These are phyloP conservation scores for Lodderomyces oxycetoniae DNA, from an alignment of 1,139 yeast genomes.

Conservation along the genomic window DNA sequence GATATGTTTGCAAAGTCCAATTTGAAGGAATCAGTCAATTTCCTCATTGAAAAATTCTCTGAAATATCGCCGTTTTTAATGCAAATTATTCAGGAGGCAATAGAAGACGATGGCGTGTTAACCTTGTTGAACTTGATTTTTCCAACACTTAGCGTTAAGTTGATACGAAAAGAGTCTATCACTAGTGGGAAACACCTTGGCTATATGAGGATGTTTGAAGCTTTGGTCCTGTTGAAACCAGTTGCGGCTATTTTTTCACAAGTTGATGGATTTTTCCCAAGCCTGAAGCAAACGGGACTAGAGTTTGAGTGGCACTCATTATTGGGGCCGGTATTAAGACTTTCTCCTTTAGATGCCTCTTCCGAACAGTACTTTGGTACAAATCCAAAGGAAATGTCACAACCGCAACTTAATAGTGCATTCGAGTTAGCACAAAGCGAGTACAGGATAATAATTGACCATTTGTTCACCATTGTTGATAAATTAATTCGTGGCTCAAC, in stretches of 20 bases:
- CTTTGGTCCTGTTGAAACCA: conserved; percentile 55
- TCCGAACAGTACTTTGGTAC: conserved; percentile 46
- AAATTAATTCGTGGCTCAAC: conserved; percentile 74
- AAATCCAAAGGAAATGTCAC: conserved; percentile 32
- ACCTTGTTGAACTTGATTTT: conserved; percentile 58
- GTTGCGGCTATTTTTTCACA: conserved; percentile 60
- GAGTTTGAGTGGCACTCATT: conserved; percentile 59
- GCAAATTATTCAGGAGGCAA: conserved; percentile 54
- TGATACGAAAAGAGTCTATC: conserved; percentile 33
- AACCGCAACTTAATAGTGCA: conserved; percentile 40
- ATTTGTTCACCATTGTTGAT: conserved; percentile 66
- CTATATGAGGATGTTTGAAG: conserved; percentile 51
- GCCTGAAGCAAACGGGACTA: conserved; percentile 36
- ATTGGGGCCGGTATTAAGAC: conserved; percentile 70
- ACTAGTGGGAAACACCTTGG: conserved; percentile 40
- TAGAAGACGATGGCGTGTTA: conserved; percentile 59
- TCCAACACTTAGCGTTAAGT: conserved; percentile 37
- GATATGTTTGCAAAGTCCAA: conserved; percentile 55
- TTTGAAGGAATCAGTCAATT: conserved; percentile 23
- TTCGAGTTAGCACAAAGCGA: conserved; percentile 59
- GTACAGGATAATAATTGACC: conserved; percentile 50
- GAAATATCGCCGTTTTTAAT: conserved; percentile 51
- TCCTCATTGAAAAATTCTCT: conserved; percentile 28
- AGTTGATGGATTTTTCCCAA: conserved; percentile 51
- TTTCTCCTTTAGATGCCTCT: conserved; percentile 61